phyloP scores from a whole-genome alignment of 805 yeast species.

The Zygoascus bituminiphila region DNA sequence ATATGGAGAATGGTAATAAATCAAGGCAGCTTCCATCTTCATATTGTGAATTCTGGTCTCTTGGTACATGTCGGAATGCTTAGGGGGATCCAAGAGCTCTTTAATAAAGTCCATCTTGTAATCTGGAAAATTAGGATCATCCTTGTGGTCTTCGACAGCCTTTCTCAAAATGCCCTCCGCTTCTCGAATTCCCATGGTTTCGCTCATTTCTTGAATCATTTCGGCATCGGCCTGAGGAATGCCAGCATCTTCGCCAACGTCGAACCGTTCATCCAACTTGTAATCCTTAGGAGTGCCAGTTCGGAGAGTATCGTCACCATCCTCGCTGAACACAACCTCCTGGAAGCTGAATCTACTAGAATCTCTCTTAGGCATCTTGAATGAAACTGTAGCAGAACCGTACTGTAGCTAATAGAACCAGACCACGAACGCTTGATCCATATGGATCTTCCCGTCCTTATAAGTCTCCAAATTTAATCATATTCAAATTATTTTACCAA shows the following conservation, averaged over 20 bases:
- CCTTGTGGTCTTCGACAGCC: slow-evolving; percentile 36
- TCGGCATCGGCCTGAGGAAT: slow-evolving; percentile 1
- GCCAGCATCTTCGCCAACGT: neutral
- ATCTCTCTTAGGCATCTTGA: neutral
- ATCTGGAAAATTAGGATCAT: slow-evolving; percentile 41
- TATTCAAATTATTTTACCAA: no score
- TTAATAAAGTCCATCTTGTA: slow-evolving; percentile 31
- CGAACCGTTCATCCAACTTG: neutral
- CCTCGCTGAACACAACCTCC: neutral
- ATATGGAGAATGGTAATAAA: slow-evolving; percentile 40
- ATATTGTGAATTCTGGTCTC: slow-evolving; percentile 23
- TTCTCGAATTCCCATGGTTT: slow-evolving; percentile 30
- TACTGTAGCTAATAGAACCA: no score
- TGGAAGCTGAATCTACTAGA: neutral
- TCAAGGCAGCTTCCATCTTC: slow-evolving; percentile 34
- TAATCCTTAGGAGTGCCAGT: neutral
- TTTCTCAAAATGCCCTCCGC: slow-evolving; percentile 35
- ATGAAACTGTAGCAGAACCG: neutral
- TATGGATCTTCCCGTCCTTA: no score
- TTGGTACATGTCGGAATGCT: slow-evolving; percentile 9
- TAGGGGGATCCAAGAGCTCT: slow-evolving; percentile 20
- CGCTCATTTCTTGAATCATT: slow-evolving; percentile 10
- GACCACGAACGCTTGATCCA: no score
- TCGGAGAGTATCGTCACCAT: neutral
- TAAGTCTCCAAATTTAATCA: no score